A percentile compares a stretch with the other conserved stretches of the same genome.
Conservation (phyloP, 2,329 filamentous ascomycete genomes). For the Talaromyces sp. region DNA sequence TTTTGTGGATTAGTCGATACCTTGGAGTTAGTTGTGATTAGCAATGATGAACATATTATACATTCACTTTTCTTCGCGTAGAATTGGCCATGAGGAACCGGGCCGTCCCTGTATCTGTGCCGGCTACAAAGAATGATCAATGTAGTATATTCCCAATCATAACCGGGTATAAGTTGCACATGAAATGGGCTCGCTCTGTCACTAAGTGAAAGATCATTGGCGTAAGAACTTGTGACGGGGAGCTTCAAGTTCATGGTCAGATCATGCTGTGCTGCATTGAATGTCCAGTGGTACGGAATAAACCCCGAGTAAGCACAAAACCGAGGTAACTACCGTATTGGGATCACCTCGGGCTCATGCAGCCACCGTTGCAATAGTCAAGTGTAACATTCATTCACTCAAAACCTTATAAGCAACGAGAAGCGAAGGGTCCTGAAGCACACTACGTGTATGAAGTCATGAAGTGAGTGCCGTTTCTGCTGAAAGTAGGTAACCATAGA, state of each 20-base stretch:
- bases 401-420: neutral
- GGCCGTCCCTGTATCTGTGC: neutral
- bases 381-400: neutral
- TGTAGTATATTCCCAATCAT: neutral
- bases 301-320: neutral
- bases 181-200: neutral
- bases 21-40: slow-evolving; percentile 15
- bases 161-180: neutral
- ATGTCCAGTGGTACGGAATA: neutral
- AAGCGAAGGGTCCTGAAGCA: neutral
- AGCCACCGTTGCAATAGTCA: neutral
- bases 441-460: neutral
- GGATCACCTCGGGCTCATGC: neutral
- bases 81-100: neutral
- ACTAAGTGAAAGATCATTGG: neutral
- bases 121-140: neutral
- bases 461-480: neutral
- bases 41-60: slow-evolving; percentile 13
- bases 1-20: slow-evolving; percentile 17
- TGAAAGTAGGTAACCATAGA: neutral
- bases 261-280: neutral
- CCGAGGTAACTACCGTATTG: neutral
- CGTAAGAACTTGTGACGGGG: neutral
- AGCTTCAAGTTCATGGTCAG: neutral
- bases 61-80: neutral